Base-by-base conservation (phyloP, 106 monocot genomes). In the Alisma plantagoaquatica region DNA sequence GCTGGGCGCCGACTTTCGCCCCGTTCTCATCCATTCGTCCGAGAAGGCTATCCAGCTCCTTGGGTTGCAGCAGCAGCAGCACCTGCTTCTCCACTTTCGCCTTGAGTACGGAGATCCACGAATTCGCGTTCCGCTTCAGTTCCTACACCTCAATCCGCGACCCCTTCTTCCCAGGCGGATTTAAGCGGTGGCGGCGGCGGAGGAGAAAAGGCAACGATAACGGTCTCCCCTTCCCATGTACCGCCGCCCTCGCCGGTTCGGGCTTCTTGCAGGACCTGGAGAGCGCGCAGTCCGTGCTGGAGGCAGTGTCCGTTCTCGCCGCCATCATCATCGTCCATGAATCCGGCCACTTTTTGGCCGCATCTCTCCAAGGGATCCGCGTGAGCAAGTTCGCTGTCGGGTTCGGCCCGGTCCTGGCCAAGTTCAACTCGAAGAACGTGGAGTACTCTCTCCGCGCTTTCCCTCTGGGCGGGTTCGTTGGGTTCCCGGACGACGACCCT, bases 391-490 rank as follows among this genome's bases (percentile, higher is more conserved):
- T 88, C 62, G 68, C 94, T 27, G 29, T 94, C 60, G 94, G 94
- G 20, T 94, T 94, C 77, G 94, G 94, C 41, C 94, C 94, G n/a
- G 63, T 73, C 49, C 70, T 94, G 35, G 77, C 77, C 54, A 55
- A 69, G 33, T 94, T 84, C 47, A 52, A 60, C 54, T 49, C 73
- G 35, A 55, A 47, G 54, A 73, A 67, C 60, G 79, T 93, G 25
- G 93, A 93, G 69, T 94, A 69, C 74, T 86, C 92, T 21, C 64
- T 92, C 53, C 86, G 92, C 28, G 82, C 92, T 45, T 79, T 86
- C 70, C 92, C 92, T 6, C 86, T 92, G 14, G 92, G 92, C 25
- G 92, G 92, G 15, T 92, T 71, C 75, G 92, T 92, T 29, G 92
- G 64, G 19, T 92, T 86, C 68, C 92, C 92, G 33, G 92, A 92